Percentiles rank a stretch among this genome's conserved stretches.
Conservation (phyloP, 2,329 filamentous ascomycete species). For the Dactylellina haptotyla region DNA sequence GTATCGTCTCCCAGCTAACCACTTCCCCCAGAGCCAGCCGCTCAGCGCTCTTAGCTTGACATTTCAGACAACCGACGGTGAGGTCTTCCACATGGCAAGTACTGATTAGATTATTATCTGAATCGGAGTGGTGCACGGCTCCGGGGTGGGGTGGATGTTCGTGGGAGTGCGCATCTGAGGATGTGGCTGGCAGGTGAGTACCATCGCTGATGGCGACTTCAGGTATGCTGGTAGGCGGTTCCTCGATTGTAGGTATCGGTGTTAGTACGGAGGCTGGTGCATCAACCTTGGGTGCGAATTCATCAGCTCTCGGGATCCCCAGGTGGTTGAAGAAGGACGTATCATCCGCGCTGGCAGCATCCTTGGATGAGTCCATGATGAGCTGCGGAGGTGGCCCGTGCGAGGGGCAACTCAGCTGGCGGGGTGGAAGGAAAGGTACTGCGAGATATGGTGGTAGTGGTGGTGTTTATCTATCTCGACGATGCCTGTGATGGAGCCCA, state of each 20-base stretch:
- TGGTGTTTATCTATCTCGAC: conserved; percentile 14
- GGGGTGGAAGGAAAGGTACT: not conserved
- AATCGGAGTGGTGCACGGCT: conserved; percentile 30
- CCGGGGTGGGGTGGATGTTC: not conserved
- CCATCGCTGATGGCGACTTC: not conserved
- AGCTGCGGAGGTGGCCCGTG: not conserved
- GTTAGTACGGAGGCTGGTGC: too few relatives aligned
- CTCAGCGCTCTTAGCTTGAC: conserved; percentile 43
- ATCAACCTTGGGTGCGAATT: conserved; percentile 1
- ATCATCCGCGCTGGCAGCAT: conserved; percentile 20
- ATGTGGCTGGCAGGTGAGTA: not conserved
- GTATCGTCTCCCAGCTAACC: conserved; percentile 44
- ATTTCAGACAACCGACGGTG: conserved; percentile 45
- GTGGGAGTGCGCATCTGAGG: not conserved
- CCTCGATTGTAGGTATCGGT: conserved; percentile 1
- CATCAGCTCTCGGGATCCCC: conserved; percentile 17
- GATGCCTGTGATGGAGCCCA: conserved; percentile 1
- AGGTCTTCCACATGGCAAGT: conserved; percentile 48
- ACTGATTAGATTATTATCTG: conserved; percentile 44
- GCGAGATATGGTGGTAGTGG: not conserved
- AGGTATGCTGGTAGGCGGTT: not conserved
- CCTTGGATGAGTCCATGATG: conserved; percentile 25
- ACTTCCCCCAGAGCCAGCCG: conserved; percentile 32
- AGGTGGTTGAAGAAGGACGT: conserved; percentile 27
- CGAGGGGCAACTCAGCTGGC: not conserved